Percentiles rank a stretch among this genome's conserved stretches.
Conservation (phyloP, 441 rosid species). For the Pelargonium fulgidum region DNA sequence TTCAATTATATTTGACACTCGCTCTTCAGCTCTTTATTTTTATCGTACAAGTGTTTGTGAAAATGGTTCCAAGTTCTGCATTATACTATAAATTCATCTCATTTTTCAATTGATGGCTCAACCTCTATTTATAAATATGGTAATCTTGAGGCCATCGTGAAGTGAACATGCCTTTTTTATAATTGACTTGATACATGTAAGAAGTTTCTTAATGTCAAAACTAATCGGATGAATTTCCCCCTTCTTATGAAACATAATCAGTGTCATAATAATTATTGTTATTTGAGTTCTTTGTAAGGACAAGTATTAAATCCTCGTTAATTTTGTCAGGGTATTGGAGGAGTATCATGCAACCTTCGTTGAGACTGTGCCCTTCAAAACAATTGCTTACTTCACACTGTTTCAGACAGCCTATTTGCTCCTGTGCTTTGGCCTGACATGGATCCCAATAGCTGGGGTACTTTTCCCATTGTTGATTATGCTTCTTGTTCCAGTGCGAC, state of each 20-base stretch:
- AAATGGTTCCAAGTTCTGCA: background rate
- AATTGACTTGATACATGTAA: background rate
- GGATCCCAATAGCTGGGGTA: slow-evolving; percentile 79
- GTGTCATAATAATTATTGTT: background rate
- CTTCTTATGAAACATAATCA: background rate
- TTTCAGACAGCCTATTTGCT: slow-evolving; percentile 62
- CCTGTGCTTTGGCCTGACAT: slow-evolving; percentile 63
- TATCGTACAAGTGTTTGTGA: too few species aligned
- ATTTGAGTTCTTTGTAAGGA: slow-evolving; percentile 9
- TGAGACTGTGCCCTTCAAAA: slow-evolving; percentile 65
- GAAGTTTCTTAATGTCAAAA: background rate
- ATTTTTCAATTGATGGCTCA: background rate
- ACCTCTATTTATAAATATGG: background rate
- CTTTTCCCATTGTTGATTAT: slow-evolving; percentile 66
- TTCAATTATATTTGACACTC: background rate
- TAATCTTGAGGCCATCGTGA: background rate
- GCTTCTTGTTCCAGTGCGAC: slow-evolving; percentile 73
- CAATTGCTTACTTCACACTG: slow-evolving; percentile 51
- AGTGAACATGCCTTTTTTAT: background rate
- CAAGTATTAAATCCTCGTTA: slow-evolving; percentile 13
- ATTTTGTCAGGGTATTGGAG: slow-evolving; percentile 48
- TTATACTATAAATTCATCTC: background rate
- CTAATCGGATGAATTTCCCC: background rate
- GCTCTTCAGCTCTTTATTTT: too few species aligned
- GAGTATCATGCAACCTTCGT: slow-evolving; percentile 50